Percentiles rank a stretch among this genome's conserved stretches.
Evolutionary conservation across 441 rosid species (phyloP).

Genomic region (Corymbia citriodora): DNA sequence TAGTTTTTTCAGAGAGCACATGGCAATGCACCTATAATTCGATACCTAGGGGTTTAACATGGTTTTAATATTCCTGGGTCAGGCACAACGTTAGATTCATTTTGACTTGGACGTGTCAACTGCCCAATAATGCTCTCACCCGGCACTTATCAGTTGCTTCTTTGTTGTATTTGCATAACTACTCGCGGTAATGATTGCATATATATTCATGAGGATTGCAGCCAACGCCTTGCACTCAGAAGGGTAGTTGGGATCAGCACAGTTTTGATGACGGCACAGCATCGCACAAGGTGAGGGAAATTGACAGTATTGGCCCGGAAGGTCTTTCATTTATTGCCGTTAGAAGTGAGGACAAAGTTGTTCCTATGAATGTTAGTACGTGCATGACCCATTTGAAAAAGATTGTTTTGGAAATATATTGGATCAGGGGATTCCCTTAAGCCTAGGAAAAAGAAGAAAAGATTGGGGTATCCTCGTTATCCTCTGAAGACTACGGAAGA

Average conservation of each 20-base stretch:
- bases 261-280: neutral
- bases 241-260: neutral
- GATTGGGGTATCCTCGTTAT: neutral
- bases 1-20: neutral
- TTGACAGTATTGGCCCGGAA: neutral
- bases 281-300: neutral
- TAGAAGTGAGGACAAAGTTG: neutral
- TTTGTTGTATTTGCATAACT: neutral
- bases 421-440: neutral
- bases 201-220: neutral
- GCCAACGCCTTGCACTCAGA: neutral
- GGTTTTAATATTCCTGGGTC: neutral
- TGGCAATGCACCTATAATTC: neutral
- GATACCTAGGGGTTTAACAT: neutral
- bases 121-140: constrained; percentile 1
- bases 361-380: neutral
- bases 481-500: neutral
- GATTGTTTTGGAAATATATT: neutral
- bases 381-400: neutral
- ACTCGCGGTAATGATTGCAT: neutral
- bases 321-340: neutral
- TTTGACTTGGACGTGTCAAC: constrained; percentile 14
- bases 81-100: neutral
- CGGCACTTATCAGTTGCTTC: neutral
- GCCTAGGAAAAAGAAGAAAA: neutral